Conservation (phyloP, 805 yeast genomes). For the Suhomyces sp. region DNA sequence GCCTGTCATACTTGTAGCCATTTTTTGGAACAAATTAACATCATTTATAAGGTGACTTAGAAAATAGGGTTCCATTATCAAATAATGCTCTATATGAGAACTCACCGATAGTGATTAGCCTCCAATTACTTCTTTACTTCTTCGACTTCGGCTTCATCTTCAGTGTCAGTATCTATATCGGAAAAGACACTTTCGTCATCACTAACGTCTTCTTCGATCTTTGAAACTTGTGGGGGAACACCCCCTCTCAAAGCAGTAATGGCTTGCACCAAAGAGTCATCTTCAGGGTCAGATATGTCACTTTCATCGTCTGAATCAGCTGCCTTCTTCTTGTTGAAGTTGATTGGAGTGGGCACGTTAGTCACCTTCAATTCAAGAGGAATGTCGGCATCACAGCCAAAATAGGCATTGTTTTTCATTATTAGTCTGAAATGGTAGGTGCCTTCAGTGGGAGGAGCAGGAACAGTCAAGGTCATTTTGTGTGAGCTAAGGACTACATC, state of each 20-base stretch:
- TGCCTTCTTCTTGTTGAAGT: slow-evolving; percentile 18
- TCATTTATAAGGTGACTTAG: no score
- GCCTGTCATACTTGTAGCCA: not conserved
- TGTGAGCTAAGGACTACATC: slow-evolving; percentile 61
- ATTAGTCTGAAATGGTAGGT: slow-evolving; percentile 64
- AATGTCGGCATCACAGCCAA: slow-evolving; percentile 75
- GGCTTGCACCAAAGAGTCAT: slow-evolving; percentile 73
- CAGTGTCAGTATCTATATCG: slow-evolving; percentile 46
- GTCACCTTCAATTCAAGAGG: slow-evolving; percentile 70
- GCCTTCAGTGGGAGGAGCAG: slow-evolving; percentile 76
- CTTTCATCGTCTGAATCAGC: slow-evolving; percentile 46
- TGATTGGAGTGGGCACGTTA: slow-evolving; percentile 43
- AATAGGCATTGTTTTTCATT: slow-evolving; percentile 71
- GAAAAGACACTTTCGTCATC: slow-evolving; percentile 41
- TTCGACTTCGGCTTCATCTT: slow-evolving; percentile 32
- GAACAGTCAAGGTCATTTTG: slow-evolving; percentile 67
- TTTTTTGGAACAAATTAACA: no score
- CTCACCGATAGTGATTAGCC: not conserved
- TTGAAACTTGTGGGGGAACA: slow-evolving; percentile 20
- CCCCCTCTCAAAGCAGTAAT: slow-evolving; percentile 68
- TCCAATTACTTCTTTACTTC: not conserved
- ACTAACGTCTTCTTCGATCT: slow-evolving; percentile 33
- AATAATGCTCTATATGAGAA: not conserved
- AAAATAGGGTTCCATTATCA: no score
- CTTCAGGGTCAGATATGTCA: slow-evolving; percentile 67